Evolutionary conservation across 164 flowering plant genomes (phyloP), one percentile per base, ranked within the genome.

Genomic region (Litsea cubeba): DNA sequence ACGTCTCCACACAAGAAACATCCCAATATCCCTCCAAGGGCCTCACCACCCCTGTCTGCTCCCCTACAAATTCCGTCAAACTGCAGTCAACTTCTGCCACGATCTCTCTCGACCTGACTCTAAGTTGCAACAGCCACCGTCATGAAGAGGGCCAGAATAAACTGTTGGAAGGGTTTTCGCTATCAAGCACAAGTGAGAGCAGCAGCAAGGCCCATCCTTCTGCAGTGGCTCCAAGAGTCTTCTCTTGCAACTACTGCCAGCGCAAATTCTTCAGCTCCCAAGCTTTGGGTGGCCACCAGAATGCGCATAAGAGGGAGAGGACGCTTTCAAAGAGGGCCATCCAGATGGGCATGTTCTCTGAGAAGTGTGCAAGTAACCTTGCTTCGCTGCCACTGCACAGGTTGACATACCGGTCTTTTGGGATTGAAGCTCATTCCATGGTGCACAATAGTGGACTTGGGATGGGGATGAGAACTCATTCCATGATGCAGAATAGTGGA

Each of bases 251-350:
- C 74, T 92, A 84, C 72, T 90, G 95, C 76, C 73, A 82, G 40
- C 87, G 97, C 60, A 92, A 90, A 78, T 92, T 92, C 82, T 89
- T 77, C 76, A 92, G 94, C 83, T 90, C 95, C 1, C 97, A 90
- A 77, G 97, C 97, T 10, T 71, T 90, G 10, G 95, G 97, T 23
- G 97, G 97, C 2, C 94, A 92, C 76, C 97, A 89, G 77, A 92
- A 92, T 75, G 95, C 95, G 5, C 97, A 90, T 65, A 92, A 92
- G 75, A 80, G 94, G 69, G 95, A 92, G 76, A 79, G 92, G 68
- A 85, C 91, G 32, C 81, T 90, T 60, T 92, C 94, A 12, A 92
- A 92, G 77, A 79, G 95, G 7, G 93, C 93, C 15, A 84, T 87
- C 86, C 78, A 89, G 62, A 88, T 93, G 90, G 94, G 91, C 17